Conservation (phyloP, 2,329 filamentous ascomycete species). For the Catunica adiposa region DNA sequence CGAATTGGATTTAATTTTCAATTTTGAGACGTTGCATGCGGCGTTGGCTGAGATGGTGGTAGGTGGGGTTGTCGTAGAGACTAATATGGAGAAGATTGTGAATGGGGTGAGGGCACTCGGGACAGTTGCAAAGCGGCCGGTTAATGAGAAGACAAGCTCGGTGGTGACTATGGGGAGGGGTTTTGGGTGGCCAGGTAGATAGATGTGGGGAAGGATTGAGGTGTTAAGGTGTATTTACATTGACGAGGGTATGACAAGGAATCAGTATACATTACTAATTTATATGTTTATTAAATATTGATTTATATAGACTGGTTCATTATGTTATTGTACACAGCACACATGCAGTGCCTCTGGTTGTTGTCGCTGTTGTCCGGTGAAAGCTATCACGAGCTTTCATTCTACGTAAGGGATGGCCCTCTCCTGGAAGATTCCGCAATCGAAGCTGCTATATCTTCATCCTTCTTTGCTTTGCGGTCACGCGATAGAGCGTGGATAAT, state of each 20-base stretch:
- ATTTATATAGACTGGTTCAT: too few species aligned
- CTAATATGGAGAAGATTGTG: slow-evolving; percentile 73
- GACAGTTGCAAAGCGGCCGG: slow-evolving; percentile 59
- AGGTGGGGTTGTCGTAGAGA: slow-evolving; percentile 87
- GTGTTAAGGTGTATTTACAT: too few species aligned
- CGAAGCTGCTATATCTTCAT: neutral
- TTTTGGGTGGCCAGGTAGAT: slow-evolving; percentile 37
- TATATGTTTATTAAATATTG: too few species aligned
- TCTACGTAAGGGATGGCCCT: too few species aligned
- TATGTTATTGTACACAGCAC: too few species aligned
- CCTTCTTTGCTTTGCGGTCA: neutral
- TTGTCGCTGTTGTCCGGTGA: too few species aligned
- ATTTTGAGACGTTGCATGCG: slow-evolving; percentile 91
- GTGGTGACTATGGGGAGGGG: slow-evolving; percentile 40
- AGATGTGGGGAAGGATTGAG: slow-evolving; percentile 13
- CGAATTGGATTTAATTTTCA: slow-evolving; percentile 96
- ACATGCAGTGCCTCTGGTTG: too few species aligned
- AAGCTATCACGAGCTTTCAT: too few species aligned
- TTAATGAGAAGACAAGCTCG: slow-evolving; percentile 49
- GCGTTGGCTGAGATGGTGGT: slow-evolving; percentile 88
- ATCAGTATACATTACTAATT: neutral
- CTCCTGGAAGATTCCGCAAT: neutral
- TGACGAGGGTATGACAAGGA: neutral
- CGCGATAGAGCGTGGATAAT: neutral
- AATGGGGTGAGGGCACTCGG: slow-evolving; percentile 66